Evolutionary conservation across 1,139 yeast genomes (phyloP).

Genomic region (Arxiozyma telluris): DNA sequence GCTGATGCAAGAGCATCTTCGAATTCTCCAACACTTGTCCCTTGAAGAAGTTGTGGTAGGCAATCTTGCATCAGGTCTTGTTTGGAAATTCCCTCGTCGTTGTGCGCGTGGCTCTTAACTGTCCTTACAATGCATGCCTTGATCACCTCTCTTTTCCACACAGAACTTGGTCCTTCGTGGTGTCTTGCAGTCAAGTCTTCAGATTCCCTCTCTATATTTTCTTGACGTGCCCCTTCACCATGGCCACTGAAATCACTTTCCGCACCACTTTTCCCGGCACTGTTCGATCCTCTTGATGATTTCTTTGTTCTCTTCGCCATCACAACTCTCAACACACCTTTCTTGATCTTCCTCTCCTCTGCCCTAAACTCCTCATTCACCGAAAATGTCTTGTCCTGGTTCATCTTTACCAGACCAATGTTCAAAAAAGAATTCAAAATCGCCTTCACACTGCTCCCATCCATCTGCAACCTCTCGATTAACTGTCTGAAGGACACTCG

Average conservation of each 20-base stretch:
- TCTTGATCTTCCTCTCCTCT: conserved; percentile 13
- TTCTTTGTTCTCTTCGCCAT: conserved; percentile 4
- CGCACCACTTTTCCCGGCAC: conserved; percentile 16
- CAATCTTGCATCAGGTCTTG: conserved; percentile 11
- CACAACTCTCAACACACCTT: conserved; percentile 18
- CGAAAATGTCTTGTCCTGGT: conserved; percentile 4
- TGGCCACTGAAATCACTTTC: neutral
- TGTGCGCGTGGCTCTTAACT: conserved; percentile 12
- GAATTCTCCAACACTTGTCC: conserved; percentile 28
- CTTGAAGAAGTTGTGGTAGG: conserved; percentile 12
- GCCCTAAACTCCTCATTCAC: conserved; percentile 18
- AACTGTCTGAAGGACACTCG: conserved; percentile 10
- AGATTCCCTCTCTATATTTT: neutral
- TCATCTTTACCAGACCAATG: conserved; percentile 7
- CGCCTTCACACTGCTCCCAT: conserved; percentile 6
- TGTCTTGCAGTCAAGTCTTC: conserved; percentile 5
- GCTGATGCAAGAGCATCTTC: conserved; percentile 20
- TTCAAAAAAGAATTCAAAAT: conserved; percentile 19
- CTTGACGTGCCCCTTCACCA: neutral
- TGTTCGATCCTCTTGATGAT: neutral
- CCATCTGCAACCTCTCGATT: conserved; percentile 8
- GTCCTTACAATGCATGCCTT: conserved; percentile 23
- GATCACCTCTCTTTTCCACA: conserved; percentile 25
- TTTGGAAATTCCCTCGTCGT: conserved; percentile 8
- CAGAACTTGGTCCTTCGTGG: conserved; percentile 19